A percentile compares a stretch with the other conserved stretches of the same genome.
phyloP scores from a whole-genome alignment of 2,329 filamentous ascomycete genomes.

The Claviceps pusilla region DNA sequence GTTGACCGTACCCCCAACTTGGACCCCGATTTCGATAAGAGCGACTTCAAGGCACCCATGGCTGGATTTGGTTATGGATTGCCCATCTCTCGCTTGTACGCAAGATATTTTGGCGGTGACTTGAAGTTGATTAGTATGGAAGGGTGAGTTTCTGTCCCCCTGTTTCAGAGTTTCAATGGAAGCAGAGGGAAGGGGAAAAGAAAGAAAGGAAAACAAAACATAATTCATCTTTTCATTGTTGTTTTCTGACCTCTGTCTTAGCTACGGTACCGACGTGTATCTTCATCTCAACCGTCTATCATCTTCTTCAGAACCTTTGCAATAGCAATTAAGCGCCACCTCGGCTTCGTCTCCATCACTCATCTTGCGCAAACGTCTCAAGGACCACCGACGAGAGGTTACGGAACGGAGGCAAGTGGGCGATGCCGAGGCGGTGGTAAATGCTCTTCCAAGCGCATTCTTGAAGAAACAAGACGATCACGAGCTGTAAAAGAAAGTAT shows the following conservation, averaged over 20 bases:
- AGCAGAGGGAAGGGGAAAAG: background rate
- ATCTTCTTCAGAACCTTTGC: constrained; percentile 86
- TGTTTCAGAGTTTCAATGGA: too few relatives aligned
- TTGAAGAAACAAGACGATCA: constrained; percentile 16
- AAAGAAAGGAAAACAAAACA: too few relatives aligned
- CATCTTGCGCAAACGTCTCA: constrained; percentile 49
- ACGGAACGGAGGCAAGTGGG: constrained; percentile 82
- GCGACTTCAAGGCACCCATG: constrained; percentile 98
- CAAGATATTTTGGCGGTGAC: constrained; percentile 93
- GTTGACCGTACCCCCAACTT: constrained; percentile 89
- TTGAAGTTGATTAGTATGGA: constrained; percentile 98
- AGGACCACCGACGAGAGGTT: constrained; percentile 50
- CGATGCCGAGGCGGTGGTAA: constrained; percentile 66
- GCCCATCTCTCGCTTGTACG: constrained; percentile 86
- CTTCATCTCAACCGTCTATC: constrained; percentile 92
- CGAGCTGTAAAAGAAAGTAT: constrained; percentile 16
- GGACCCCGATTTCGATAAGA: constrained; percentile 96
- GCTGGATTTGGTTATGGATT: constrained; percentile 96
- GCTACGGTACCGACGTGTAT: constrained; percentile 96
- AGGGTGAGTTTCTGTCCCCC: constrained; percentile 53
- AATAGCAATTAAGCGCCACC: constrained; percentile 62
- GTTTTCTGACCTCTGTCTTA: constrained; percentile 22
- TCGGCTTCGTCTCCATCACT: constrained; percentile 19
- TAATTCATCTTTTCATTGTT: too few relatives aligned
- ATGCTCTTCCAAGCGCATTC: constrained; percentile 25